A percentile compares a stretch with the other conserved stretches of the same genome.
Evolutionary conservation across 305 asterid species (phyloP).

Genomic region (Fraxinus ornus): DNA sequence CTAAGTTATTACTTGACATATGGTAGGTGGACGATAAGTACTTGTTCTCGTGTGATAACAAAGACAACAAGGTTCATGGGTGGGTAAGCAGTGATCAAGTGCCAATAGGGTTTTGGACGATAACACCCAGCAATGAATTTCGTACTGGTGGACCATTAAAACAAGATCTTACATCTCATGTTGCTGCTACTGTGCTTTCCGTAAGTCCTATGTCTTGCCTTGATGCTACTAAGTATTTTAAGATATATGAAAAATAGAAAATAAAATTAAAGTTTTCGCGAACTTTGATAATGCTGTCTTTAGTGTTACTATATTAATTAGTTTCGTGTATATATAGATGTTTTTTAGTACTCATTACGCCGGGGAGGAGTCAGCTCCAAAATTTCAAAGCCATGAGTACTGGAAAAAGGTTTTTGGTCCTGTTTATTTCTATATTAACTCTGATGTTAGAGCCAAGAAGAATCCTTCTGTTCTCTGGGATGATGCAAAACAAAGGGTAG

Average conservation of each 20-base stretch:
- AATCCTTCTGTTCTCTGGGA: slow-evolving; percentile 56
- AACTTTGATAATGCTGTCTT: neutral
- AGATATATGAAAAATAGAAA: neutral
- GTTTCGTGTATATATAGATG: slow-evolving; percentile 34
- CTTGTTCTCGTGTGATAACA: slow-evolving; percentile 54
- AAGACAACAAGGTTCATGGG: slow-evolving; percentile 62
- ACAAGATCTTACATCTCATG: slow-evolving; percentile 72
- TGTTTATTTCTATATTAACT: slow-evolving; percentile 53
- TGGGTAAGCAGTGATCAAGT: slow-evolving; percentile 43
- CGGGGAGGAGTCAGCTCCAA: slow-evolving; percentile 44
- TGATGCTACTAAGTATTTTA: neutral
- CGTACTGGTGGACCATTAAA: slow-evolving; percentile 61
- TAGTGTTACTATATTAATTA: neutral
- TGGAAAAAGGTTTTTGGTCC: slow-evolving; percentile 85
- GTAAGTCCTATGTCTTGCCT: slow-evolving; percentile 31
- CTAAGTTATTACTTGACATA: neutral
- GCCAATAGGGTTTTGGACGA: slow-evolving; percentile 64
- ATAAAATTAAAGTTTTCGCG: too few species aligned
- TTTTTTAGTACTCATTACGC: slow-evolving; percentile 64
- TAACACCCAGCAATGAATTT: slow-evolving; percentile 66
- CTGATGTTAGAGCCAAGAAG: slow-evolving; percentile 28
- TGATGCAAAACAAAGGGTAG: slow-evolving; percentile 59
- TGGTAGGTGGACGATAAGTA: slow-evolving; percentile 73
- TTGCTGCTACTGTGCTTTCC: slow-evolving; percentile 52
- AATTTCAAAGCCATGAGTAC: slow-evolving; percentile 38